Percentiles rank a stretch among this genome's conserved stretches.
phyloP scores from a whole-genome alignment of 2,329 filamentous ascomycete species.

The Tolypocladium ovalisporum region DNA sequence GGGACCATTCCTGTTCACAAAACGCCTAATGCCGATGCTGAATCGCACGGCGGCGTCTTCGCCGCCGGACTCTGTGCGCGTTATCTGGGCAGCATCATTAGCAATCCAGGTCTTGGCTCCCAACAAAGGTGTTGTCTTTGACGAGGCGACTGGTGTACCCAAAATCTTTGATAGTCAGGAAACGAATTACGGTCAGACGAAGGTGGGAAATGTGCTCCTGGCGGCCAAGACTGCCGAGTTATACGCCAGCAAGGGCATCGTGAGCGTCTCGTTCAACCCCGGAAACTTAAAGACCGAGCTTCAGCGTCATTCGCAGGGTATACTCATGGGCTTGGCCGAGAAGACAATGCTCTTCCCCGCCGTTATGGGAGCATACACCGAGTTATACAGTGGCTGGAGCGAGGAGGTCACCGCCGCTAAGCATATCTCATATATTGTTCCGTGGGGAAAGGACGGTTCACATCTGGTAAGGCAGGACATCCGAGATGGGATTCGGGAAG shows the following conservation, averaged over 20 bases:
- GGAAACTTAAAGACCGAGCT: not conserved
- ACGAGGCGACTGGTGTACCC: not conserved
- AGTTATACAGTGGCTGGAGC: not conserved
- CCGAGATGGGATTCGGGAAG: not conserved
- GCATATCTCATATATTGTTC: not conserved
- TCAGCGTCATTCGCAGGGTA: not conserved
- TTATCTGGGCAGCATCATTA: not conserved
- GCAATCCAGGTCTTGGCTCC: not conserved
- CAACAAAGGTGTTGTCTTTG: not conserved
- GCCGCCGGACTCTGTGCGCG: not conserved
- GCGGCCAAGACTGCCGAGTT: not conserved
- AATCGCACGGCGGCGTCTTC: not conserved
- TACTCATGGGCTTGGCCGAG: not conserved
- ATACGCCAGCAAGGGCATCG: not conserved
- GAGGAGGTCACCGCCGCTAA: not conserved
- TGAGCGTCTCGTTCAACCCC: not conserved
- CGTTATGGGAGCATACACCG: not conserved
- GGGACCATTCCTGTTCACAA: not conserved
- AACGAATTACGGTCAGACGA: not conserved
- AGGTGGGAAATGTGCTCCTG: not conserved
- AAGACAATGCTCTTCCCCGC: not conserved
- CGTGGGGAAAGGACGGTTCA: not conserved
- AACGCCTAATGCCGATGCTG: not conserved
- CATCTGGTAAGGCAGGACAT: not conserved
- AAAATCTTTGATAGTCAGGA: not conserved